Percentiles rank a stretch among this genome's conserved stretches.
These are phyloP conservation scores for Insectozyma bohioensis DNA, from an alignment of 1,139 yeast species.

Conservation along the genomic window DNA sequence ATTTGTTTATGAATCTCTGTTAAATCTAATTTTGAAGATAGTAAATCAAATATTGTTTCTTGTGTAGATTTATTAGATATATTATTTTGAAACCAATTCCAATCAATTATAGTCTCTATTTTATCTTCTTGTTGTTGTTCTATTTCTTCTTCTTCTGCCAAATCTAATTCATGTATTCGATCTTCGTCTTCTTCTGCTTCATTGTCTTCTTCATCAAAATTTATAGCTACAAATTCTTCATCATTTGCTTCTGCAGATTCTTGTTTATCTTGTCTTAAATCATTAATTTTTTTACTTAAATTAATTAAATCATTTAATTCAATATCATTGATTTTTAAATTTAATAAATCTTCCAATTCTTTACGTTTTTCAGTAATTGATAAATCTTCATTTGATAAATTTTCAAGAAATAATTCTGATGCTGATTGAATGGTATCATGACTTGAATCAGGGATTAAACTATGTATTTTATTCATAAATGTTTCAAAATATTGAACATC, in stretches of 20 bases:
- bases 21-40: slow-evolving; percentile 23
- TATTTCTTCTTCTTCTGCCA: slow-evolving; percentile 20
- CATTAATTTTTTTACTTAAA: slow-evolving; percentile 48
- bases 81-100: slow-evolving; percentile 8
- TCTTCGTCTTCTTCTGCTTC: slow-evolving; percentile 27
- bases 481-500: slow-evolving; percentile 27
- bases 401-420: slow-evolving; percentile 66
- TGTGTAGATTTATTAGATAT: slow-evolving; percentile 1
- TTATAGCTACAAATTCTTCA: slow-evolving; percentile 24
- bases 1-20: slow-evolving; percentile 52
- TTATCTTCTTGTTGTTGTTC: slow-evolving; percentile 16
- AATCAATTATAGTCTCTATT: slow-evolving; percentile 15
- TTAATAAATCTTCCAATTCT: slow-evolving; percentile 44
- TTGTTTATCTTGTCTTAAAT: slow-evolving; percentile 24
- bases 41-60: neutral
- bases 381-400: slow-evolving; percentile 49
- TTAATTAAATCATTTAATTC: slow-evolving; percentile 54
- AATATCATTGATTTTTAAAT: slow-evolving; percentile 39
- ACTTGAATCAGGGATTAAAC: slow-evolving; percentile 34
- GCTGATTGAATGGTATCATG: slow-evolving; percentile 51
- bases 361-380: slow-evolving; percentile 31
- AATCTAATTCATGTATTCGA: slow-evolving; percentile 26
- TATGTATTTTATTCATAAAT: slow-evolving; percentile 29
- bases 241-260: slow-evolving; percentile 13
- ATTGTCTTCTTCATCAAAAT: slow-evolving; percentile 26